Evolutionary conservation across 306 rosid species (phyloP).

Genomic region (Trifolium subterraneum): DNA sequence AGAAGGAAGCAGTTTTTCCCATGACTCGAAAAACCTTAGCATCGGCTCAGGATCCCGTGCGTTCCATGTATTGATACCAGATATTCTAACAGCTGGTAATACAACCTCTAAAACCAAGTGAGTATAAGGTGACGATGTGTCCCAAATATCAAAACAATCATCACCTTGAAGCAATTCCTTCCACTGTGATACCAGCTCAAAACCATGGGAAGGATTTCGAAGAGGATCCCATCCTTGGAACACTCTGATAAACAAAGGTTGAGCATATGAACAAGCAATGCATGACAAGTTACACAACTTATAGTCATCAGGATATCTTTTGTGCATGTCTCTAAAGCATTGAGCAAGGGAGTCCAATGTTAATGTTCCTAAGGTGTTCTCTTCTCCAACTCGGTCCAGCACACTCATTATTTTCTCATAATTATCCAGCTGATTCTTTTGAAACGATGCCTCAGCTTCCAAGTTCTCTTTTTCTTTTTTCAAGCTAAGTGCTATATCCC

Average conservation of each 20-base stretch:
- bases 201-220: conserved; percentile 71
- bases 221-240: conserved; percentile 97
- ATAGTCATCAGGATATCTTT: conserved; percentile 64
- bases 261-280: conserved; percentile 84
- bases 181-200: conserved; percentile 74
- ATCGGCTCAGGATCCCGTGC: conserved; percentile 95
- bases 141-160: conserved; percentile 77
- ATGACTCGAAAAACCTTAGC: conserved; percentile 76
- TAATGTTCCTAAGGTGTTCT: conserved; percentile 63
- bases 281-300: conserved; percentile 83
- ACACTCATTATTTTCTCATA: conserved; percentile 61
- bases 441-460: conserved; percentile 57
- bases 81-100: conserved; percentile 84
- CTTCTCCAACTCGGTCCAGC: conserved; percentile 63
- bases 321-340: conserved; percentile 62
- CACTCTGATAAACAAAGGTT: conserved; percentile 77
- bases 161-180: conserved; percentile 71
- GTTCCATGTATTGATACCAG: conserved; percentile 89
- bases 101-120: conserved; percentile 88
- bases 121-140: conserved; percentile 64
- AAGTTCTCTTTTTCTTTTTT: conserved; percentile 78
- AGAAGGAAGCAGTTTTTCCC: conserved; percentile 83
- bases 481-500: conserved; percentile 79
- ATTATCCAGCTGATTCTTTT: conserved; percentile 71
- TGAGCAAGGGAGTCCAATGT: conserved; percentile 77